Base-by-base conservation (phyloP, 1,284 basidiomycete species). In the Papiliotrema terrestris region DNA sequence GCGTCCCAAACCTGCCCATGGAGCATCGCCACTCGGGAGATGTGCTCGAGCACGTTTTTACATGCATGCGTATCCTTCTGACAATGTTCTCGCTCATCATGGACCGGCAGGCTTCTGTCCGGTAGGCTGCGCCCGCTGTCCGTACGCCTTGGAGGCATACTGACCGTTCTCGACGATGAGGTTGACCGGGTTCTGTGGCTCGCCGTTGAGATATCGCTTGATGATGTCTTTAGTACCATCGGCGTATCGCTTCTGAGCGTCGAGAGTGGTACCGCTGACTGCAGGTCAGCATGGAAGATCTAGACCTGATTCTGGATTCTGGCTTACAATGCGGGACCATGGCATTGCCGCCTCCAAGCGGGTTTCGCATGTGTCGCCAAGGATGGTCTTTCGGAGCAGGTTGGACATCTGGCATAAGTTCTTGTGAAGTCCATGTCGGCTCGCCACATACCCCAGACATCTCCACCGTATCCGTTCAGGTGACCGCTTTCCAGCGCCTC, bases 181-280 rank as follows among this genome's bases (percentile, higher is more conserved):
- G 78, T 96, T 90, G 58, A 81, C 83, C 0, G 86, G 83, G 8
- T 86, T 83, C 76, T 95, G 91, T 2, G 81, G 73, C 75, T 86
- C 83, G 59, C 78, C 79, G 4, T 72, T 71, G 61, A 93, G 76
- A 81, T 88, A 95, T 76, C 89, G 86, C 57, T 85, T 81, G 56
- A 96, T 80, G 73, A 96, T 96, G 59, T 82, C 82, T 79, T 82
- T 86, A 29, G 86, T 83, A 23, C 93, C 93, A 41, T 79, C 78
- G 11, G 92, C 91, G 73, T 97, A 97, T 54, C 93, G 87, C 45
- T 80, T 82, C 79, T 96, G 93, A 1, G 93, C 92, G 68, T 96
- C 93, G 58, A 96, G 82, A 5, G 92, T 92, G 13, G 92, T 94
- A 42, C 91, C 91, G 60, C 85, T 47, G 35, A 49, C 51, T 52